Evolutionary conservation across 2,329 filamentous ascomycete genomes (phyloP).

Genomic region (Trichoderma koningii): DNA sequence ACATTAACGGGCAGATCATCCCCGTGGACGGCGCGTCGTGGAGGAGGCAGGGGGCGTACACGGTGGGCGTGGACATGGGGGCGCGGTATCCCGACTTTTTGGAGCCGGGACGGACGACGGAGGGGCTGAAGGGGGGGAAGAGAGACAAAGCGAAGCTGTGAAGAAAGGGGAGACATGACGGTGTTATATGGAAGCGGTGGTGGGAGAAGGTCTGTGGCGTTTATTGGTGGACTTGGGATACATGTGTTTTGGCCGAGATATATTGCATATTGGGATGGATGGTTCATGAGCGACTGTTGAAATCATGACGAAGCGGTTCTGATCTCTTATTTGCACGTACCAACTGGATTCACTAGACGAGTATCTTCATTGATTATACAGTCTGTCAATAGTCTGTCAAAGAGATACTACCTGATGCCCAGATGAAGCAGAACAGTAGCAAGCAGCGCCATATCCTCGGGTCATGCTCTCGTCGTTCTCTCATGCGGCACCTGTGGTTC

Average conservation of each 20-base stretch:
- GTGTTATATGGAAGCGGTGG: background rate
- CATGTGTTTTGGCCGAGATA: background rate
- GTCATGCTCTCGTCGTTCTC: no score
- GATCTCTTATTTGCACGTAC: background rate
- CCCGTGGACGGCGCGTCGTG: slow-evolving; percentile 69
- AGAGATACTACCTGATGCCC: background rate
- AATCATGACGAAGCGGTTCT: background rate
- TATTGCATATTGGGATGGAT: background rate
- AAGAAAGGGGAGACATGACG: background rate
- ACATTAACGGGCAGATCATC: slow-evolving; percentile 79
- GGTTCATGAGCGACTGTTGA: background rate
- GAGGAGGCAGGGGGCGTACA: slow-evolving; percentile 52
- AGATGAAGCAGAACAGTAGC: background rate
- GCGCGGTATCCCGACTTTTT: slow-evolving; percentile 58
- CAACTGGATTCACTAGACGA: background rate
- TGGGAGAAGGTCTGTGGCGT: background rate
- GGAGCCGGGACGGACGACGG: slow-evolving; percentile 38
- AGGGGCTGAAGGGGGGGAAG: slow-evolving; percentile 42
- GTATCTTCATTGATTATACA: background rate
- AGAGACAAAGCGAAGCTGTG: slow-evolving; percentile 46
- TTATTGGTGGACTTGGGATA: background rate
- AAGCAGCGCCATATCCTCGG: background rate
- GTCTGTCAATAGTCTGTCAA: no score
- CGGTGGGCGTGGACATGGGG: slow-evolving; percentile 49
- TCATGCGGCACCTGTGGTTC: no score